Percentiles rank a stretch among this genome's conserved stretches.
phyloP scores from a whole-genome alignment of 148 eudicot genomes.

The Pouteria glomerata region DNA sequence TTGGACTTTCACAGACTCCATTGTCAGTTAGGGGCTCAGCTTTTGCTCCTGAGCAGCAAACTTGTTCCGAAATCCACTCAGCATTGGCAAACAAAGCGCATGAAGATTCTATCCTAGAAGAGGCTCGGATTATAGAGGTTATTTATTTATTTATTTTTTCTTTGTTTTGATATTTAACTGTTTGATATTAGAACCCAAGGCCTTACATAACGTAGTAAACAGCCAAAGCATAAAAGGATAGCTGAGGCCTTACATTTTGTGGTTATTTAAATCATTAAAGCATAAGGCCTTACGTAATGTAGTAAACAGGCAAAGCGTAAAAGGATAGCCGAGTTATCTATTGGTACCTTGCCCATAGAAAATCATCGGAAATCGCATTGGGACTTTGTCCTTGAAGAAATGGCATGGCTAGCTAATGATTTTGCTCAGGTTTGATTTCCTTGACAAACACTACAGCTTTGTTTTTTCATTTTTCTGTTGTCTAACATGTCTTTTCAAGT shows the following conservation, averaged over 20 bases:
- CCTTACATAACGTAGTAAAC: slow-evolving; percentile 19
- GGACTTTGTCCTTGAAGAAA: slow-evolving; percentile 91
- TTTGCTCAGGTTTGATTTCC: slow-evolving; percentile 45
- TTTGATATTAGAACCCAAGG: slow-evolving; percentile 4
- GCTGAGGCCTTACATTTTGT: too few species aligned
- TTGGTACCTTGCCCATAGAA: slow-evolving; percentile 36
- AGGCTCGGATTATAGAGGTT: slow-evolving; percentile 87
- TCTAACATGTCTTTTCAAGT: not conserved
- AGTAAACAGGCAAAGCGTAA: slow-evolving; percentile 68
- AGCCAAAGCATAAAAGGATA: slow-evolving; percentile 83
- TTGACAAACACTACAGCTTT: not conserved
- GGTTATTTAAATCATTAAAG: too few species aligned
- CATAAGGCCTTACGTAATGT: slow-evolving; percentile 11
- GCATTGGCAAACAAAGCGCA: slow-evolving; percentile 52
- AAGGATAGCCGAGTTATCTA: slow-evolving; percentile 69
- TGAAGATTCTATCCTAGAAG: slow-evolving; percentile 83
- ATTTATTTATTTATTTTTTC: slow-evolving; percentile 7
- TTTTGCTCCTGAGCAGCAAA: slow-evolving; percentile 31
- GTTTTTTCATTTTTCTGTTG: not conserved
- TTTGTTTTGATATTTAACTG: slow-evolving; percentile 10
- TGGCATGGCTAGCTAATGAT: slow-evolving; percentile 98
- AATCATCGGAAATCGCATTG: slow-evolving; percentile 62
- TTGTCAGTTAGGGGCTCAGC: slow-evolving; percentile 19
- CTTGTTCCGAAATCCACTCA: slow-evolving; percentile 32
- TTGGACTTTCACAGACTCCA: slow-evolving; percentile 11